Conservation (phyloP, 257 asterid genomes). For the Lavandula angustifolia region DNA sequence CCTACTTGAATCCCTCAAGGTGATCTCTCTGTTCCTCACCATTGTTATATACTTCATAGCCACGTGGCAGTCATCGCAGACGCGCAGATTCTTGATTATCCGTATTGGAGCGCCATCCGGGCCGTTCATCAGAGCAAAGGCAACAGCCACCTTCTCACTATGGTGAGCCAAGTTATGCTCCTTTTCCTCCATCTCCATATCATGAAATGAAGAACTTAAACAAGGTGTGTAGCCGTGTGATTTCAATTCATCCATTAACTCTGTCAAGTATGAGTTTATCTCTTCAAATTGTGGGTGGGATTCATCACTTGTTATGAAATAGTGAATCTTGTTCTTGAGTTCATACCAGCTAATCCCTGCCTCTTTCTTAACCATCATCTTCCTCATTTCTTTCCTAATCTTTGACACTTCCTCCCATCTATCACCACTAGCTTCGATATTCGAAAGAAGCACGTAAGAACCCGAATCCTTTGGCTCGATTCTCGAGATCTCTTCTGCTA, state of each 20-base stretch:
- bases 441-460: constrained; percentile 76
- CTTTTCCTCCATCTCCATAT: constrained; percentile 77
- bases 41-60: constrained; percentile 65
- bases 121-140: constrained; percentile 73
- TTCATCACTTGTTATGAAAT: constrained; percentile 59
- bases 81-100: constrained; percentile 87
- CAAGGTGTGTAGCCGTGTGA: constrained; percentile 69
- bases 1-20: constrained; percentile 69
- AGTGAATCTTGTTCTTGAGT: constrained; percentile 58
- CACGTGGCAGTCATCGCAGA: constrained; percentile 75
- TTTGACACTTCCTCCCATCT: constrained; percentile 66
- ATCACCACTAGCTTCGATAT: constrained; percentile 62
- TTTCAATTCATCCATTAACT: constrained; percentile 59
- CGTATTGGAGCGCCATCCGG: constrained; percentile 57
- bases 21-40: constrained; percentile 58
- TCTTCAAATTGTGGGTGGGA: constrained; percentile 56
- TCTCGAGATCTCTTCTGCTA: constrained; percentile 59
- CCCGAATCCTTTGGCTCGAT: constrained; percentile 76
- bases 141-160: constrained; percentile 80
- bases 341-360: constrained; percentile 92
- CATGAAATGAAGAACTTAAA: constrained; percentile 60
- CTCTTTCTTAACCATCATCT: constrained; percentile 67
- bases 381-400: constrained; percentile 67
- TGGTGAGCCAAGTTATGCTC: constrained; percentile 68
- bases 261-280: constrained; percentile 53